Conservation (phyloP, 75 land plant genomes). For the Pinus taeda region DNA sequence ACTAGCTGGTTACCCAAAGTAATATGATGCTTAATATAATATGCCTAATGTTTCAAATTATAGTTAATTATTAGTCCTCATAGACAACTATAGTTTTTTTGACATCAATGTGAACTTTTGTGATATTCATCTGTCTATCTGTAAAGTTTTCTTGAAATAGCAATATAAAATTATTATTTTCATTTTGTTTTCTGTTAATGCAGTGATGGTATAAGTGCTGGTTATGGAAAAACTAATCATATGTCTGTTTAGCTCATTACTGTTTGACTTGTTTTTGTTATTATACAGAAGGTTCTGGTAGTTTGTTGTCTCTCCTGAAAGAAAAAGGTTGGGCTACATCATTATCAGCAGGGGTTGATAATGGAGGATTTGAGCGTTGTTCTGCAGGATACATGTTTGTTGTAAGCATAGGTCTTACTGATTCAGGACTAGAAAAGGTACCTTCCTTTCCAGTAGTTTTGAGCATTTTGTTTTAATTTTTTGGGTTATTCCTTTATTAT, state of each 20-base stretch:
- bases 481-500: not conserved
- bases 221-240: not conserved
- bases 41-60: no score
- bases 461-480: not conserved
- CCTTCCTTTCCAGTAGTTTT: not conserved
- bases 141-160: not conserved
- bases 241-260: not conserved
- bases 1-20: no score
- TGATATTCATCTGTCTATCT: not conserved
- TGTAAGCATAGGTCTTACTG: slow-evolving; percentile 77
- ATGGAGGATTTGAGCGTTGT: slow-evolving; percentile 76
- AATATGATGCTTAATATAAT: no score
- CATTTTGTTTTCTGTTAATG: not conserved
- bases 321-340: slow-evolving; percentile 84
- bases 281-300: slow-evolving; percentile 83
- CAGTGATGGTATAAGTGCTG: no score
- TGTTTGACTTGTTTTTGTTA: not conserved
- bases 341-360: slow-evolving; percentile 87
- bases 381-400: slow-evolving; percentile 74
- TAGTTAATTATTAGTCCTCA: no score
- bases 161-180: not conserved
- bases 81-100: no score
- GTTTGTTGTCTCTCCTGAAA: slow-evolving; percentile 67
- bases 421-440: slow-evolving; percentile 72
- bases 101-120: no score